These are phyloP conservation scores for Spergularia marina DNA, from an alignment of 148 eudicot genomes.

Conservation along the genomic window DNA sequence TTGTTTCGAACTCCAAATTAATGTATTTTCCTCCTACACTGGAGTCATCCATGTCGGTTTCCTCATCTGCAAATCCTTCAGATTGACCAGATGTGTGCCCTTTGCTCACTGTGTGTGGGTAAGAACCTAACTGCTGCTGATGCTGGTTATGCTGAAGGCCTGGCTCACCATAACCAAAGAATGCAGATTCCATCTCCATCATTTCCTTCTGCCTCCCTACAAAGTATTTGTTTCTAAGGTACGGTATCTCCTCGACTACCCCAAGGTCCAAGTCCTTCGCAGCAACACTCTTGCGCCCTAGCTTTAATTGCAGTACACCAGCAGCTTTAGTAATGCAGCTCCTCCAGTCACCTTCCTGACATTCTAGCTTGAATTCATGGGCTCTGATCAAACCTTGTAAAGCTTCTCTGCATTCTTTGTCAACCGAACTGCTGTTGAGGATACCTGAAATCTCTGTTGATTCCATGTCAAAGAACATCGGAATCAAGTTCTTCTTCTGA, in stretches of 20 bases:
- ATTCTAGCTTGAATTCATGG: slow-evolving; percentile 60
- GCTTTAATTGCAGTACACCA: slow-evolving; percentile 52
- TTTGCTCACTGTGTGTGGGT: slow-evolving; percentile 25
- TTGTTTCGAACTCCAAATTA: slow-evolving; percentile 61
- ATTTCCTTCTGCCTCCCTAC: slow-evolving; percentile 75
- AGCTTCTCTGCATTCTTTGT: slow-evolving; percentile 62
- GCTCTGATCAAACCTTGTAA: slow-evolving; percentile 57
- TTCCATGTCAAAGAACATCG: slow-evolving; percentile 65
- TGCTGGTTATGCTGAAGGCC: slow-evolving; percentile 33
- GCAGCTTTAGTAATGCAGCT: slow-evolving; percentile 59
- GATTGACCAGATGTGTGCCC: slow-evolving; percentile 52
- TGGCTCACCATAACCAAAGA: slow-evolving; percentile 53
- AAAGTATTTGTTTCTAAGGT: slow-evolving; percentile 56
- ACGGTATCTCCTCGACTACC: slow-evolving; percentile 55
- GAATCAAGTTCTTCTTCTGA: slow-evolving; percentile 80
- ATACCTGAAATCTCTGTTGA: slow-evolving; percentile 35
- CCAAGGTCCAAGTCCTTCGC: slow-evolving; percentile 43
- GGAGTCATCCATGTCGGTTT: slow-evolving; percentile 45
- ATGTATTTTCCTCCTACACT: slow-evolving; percentile 47
- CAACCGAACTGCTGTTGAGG: slow-evolving; percentile 26
- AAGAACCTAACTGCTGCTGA: slow-evolving; percentile 24
- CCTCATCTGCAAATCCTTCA: slow-evolving; percentile 75
- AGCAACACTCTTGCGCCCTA: slow-evolving; percentile 67
- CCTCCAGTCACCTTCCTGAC: slow-evolving; percentile 69
- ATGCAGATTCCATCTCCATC: slow-evolving; percentile 55